Evolutionary conservation across 2,329 filamentous ascomycete species (phyloP), one percentile per base, ranked within the genome.

Genomic region (Aspergillus eucalypticola): DNA sequence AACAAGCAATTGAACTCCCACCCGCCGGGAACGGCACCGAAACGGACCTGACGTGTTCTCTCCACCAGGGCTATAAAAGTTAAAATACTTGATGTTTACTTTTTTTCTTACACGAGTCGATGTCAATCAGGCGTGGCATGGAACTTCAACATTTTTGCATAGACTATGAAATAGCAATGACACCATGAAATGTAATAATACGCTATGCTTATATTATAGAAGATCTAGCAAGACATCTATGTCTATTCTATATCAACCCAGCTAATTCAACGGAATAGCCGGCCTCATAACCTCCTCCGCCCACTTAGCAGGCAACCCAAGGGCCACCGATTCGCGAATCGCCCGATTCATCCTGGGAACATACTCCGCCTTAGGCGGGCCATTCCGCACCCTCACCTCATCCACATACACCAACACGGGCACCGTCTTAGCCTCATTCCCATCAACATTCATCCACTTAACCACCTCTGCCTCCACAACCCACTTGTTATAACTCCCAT

Each of bases 311-410:
- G 72, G 68, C 49, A 77, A 63, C 17, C 78, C 77, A 53, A 79
- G 65, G 21, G 56, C 59, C 48, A 73, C 69, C 6, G 72, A 71
- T 65, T 79, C 77, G 8, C 67, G 59, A 64, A 79, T 77, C n/a
- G 69, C 77, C 32, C 77, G 69, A 60, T 79, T 78, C 77, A 79
- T 79, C 54, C 77, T 62, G 3, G 67, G 71, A 39, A 79, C 72
- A 64, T 79, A 79, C 65, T 79, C 76, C 7, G 66, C 60, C 39
- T 70, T 76, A 2, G 78, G 76, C 32, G 61, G 56, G 0, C 70
- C 73, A 15, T 72, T 58, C 15, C 53, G 44, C 11, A 77, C 72
- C 32, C 74, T 69, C 56, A 71, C 54, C 64, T 79, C 77, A 69
- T 79, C 77, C 8, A 79, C 72, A 69, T 79, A 79, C 17, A 79